Evolutionary conservation across 345 rosid species (phyloP), one percentile per base, ranked within the genome.

Genomic region (Noccaea caerulescens): DNA sequence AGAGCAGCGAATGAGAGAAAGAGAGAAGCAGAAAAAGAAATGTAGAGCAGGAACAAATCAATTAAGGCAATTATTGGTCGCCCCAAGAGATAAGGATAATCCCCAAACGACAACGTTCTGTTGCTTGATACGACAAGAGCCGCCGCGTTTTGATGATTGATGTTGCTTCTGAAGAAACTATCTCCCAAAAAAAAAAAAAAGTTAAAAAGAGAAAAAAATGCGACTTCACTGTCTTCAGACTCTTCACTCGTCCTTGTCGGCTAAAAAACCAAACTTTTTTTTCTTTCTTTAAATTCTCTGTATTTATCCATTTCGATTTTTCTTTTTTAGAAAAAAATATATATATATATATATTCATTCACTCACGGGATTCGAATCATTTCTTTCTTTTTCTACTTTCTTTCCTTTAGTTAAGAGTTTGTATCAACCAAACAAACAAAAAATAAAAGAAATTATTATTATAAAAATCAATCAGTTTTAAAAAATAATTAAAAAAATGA

Each of bases 111-210:
- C 79, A 27, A 18, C 79, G 79, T 54, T 46, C 45, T 54, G 64
- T 30, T 61, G 45, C 10, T 52, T 60, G 37, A 75, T 68, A 68
- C 78, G 78, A 75, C 73, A 68, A 27, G 9, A 51, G 49, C 78
- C 73, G 78, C 78, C 78, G 73, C 73, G 78, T 75, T 75, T 75
- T 75, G 69, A 9, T 53, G 27, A 25, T 73, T 58, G 47, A 58
- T 73, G 73, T 75, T 75, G 73, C 69, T 67, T 75, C 42, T 7
- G 1, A 60, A 67, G 68, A 42, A 67, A 67, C 73, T 58, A 50
- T 32, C 50, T 13, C 63, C 8, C 23, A n/a, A 1, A 53, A 23
- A 10, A 57, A 36, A 23, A 42, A 0, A 43, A 18, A 3, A 18
- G 4, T 5, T 3, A 27, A 3, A 23, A 55, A 56, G 7, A 2